These are phyloP conservation scores for Monilinia vaccinii-corymbosi DNA, from an alignment of 2,329 filamentous ascomycete genomes.

Conservation along the genomic window DNA sequence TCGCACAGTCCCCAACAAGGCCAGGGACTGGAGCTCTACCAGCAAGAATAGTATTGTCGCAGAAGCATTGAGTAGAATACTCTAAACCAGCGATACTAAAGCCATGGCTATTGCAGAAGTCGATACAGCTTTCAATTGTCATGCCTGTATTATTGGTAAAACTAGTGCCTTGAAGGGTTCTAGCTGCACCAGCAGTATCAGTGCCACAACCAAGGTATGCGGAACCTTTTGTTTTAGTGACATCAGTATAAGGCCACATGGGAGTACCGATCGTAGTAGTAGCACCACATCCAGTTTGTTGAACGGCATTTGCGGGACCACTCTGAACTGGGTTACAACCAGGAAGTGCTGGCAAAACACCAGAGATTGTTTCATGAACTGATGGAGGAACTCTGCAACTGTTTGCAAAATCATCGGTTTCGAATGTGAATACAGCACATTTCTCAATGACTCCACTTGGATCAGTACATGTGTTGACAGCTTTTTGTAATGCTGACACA, in stretches of 20 bases:
- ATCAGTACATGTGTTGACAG: conserved; percentile 40
- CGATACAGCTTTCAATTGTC: conserved; percentile 20
- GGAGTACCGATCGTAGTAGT: conserved; percentile 39
- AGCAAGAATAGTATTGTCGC: conserved; percentile 16
- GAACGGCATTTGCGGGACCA: conserved; percentile 21
- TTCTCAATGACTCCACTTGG: conserved; percentile 35
- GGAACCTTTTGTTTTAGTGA: conserved; percentile 42
- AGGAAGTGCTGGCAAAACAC: conserved; percentile 38
- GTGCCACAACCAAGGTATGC: conserved; percentile 53
- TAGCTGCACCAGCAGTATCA: conserved; percentile 35
- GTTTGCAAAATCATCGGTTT: conserved; percentile 42
- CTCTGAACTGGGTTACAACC: conserved; percentile 42
- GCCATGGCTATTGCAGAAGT: conserved; percentile 28
- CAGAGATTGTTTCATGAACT: conserved; percentile 36
- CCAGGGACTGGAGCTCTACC: conserved; percentile 2
- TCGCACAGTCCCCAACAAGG: conserved; percentile 4
- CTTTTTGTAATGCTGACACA: conserved; percentile 37
- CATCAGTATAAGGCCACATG: conserved; percentile 34
- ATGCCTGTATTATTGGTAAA: conserved; percentile 11
- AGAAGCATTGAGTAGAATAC: conserved; percentile 28
- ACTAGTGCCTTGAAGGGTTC: conserved; percentile 13
- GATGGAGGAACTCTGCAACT: conserved; percentile 41
- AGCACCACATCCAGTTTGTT: conserved; percentile 39
- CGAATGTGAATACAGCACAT: conserved; percentile 39
- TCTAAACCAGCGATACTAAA: conserved; percentile 28